These are phyloP conservation scores for Rhizopogon salebrosus DNA, from an alignment of 768 basidiomycete species.

Conservation along the genomic window DNA sequence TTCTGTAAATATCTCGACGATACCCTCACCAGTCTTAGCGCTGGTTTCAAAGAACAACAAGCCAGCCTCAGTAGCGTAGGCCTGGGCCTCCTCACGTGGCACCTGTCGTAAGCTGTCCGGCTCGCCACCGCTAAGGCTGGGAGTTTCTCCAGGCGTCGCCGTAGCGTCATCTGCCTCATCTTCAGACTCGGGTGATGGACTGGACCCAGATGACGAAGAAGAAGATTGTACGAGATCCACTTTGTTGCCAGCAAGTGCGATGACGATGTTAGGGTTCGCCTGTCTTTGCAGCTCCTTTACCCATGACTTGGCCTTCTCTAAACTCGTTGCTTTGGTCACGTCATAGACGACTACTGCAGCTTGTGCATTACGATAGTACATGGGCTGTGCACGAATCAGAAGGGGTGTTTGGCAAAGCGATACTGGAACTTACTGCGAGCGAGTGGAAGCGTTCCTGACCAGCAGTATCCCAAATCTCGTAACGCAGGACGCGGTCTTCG, in stretches of 20 bases:
- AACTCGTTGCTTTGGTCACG: slow-evolving; percentile 89
- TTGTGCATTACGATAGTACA: slow-evolving; percentile 98
- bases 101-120: slow-evolving; percentile 83
- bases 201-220: slow-evolving; percentile 40
- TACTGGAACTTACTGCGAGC: slow-evolving; percentile 62
- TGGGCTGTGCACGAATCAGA: slow-evolving; percentile 52
- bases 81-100: slow-evolving; percentile 89
- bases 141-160: slow-evolving; percentile 70
- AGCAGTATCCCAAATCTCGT: slow-evolving; percentile 98
- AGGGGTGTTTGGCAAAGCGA: slow-evolving; percentile 2
- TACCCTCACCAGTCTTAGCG: slow-evolving; percentile 94
- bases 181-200: slow-evolving; percentile 63
- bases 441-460: slow-evolving; percentile 98
- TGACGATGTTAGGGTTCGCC: slow-evolving; percentile 98
- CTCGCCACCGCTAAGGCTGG: slow-evolving; percentile 46
- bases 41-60: slow-evolving; percentile 96
- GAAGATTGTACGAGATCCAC: slow-evolving; percentile 81
- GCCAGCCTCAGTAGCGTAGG: slow-evolving; percentile 93
- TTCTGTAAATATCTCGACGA: slow-evolving; percentile 96
- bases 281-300: slow-evolving; percentile 98
- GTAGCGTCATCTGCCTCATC: slow-evolving; percentile 94
- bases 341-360: slow-evolving; percentile 99
- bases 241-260: slow-evolving; percentile 97
- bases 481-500: slow-evolving; percentile 88
- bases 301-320: slow-evolving; percentile 99